Evolutionary conservation across 352 stramenopile genomes (phyloP).

Genomic region (Peronosclerospora sorghi): DNA sequence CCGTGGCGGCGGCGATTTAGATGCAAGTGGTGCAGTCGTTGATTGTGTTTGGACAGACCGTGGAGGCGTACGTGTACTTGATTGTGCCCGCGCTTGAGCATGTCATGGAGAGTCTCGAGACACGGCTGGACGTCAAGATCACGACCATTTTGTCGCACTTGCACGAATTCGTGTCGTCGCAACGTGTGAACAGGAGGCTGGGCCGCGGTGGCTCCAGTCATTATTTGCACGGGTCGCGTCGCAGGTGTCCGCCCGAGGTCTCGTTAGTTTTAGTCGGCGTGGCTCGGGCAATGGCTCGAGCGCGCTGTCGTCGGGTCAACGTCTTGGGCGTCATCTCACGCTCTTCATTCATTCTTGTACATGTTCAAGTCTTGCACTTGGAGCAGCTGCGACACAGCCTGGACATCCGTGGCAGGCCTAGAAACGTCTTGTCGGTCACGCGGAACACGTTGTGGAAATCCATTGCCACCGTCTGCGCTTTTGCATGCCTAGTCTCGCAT

Average conservation of each 20-base stretch:
- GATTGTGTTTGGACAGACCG: constrained; percentile 84
- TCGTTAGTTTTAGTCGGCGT: too few species aligned
- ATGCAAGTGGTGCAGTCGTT: constrained; percentile 82
- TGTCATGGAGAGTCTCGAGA: constrained; percentile 87
- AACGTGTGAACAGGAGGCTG: constrained; percentile 72
- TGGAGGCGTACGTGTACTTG: constrained; percentile 92
- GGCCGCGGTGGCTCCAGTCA: constrained; percentile 56
- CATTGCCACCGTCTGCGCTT: constrained; percentile 93
- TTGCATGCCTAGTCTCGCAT: constrained; percentile 95
- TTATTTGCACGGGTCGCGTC: constrained; percentile 60
- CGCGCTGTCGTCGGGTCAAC: too few species aligned
- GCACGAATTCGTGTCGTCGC: constrained; percentile 51
- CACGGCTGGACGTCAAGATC: constrained; percentile 64
- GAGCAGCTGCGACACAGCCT: constrained; percentile 93
- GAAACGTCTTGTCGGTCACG: constrained; percentile 92
- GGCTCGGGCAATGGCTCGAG: too few species aligned
- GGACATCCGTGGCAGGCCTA: constrained; percentile 97
- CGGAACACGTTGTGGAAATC: constrained; percentile 99
- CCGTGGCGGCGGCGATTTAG: constrained; percentile 44
- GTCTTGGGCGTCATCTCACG: constrained; percentile 97
- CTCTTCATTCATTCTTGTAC: constrained; percentile 98
- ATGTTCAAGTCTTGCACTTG: constrained; percentile 93
- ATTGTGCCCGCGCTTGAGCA: constrained; percentile 89
- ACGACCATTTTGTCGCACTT: constrained; percentile 58
- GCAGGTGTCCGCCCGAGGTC: constrained; percentile 61